Percentiles rank a stretch among this genome's conserved stretches.
These are phyloP conservation scores for Calocybe cyanea DNA, from an alignment of 768 basidiomycete genomes.

Conservation along the genomic window DNA sequence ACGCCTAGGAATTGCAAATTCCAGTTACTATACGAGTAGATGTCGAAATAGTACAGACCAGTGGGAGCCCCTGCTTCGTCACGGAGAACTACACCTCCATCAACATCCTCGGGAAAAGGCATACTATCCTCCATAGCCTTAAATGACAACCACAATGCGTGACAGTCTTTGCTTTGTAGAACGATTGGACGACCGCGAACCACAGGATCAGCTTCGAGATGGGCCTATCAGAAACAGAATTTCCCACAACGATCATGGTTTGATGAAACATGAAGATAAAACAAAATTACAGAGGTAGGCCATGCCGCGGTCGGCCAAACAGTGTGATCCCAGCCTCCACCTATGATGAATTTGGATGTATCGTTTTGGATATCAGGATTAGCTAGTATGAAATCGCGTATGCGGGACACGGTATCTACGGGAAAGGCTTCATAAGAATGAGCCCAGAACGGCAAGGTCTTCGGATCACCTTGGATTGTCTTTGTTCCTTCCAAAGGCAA, in stretches of 20 bases:
- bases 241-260: neutral
- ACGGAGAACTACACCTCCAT: conserved; percentile 78
- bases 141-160: conserved; percentile 83
- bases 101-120: conserved; percentile 63
- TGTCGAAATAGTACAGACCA: conserved; percentile 37
- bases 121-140: conserved; percentile 52
- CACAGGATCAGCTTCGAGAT: conserved; percentile 67
- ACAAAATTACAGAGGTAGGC: conserved; percentile 60
- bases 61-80: conserved; percentile 65
- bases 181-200: conserved; percentile 68
- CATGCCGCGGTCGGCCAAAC: conserved; percentile 56
- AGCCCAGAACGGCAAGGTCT: neutral
- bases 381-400: conserved; percentile 56
- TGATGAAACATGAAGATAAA: conserved; percentile 1
- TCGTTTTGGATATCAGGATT: conserved; percentile 56
- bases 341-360: conserved; percentile 61
- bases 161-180: conserved; percentile 83
- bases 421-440: neutral
- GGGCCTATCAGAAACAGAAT: conserved; percentile 39
- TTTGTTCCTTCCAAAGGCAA: conserved; percentile 62
- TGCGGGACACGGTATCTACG: conserved; percentile 62
- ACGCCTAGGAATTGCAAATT: conserved; percentile 42
- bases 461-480: conserved; percentile 48
- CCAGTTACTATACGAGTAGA: conserved; percentile 7
- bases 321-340: conserved; percentile 93